Conservation (phyloP, 176 grass and related monocot genomes). For the Themeda triandra region DNA sequence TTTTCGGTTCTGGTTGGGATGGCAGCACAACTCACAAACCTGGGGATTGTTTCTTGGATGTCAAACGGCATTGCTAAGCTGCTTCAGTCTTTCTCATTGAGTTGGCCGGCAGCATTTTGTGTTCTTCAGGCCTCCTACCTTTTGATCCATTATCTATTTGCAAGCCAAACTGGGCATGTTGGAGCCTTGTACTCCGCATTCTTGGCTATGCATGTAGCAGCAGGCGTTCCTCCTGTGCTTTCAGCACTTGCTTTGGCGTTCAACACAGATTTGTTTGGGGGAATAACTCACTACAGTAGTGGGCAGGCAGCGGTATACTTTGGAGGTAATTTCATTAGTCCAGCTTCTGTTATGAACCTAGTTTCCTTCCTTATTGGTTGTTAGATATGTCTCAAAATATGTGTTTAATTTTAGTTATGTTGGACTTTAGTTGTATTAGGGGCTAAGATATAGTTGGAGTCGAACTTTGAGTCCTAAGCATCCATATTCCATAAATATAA, state of each 20-base stretch:
- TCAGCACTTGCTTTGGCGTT: slow-evolving; percentile 62
- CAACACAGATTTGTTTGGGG: slow-evolving; percentile 67
- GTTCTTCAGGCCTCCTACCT: slow-evolving; percentile 71
- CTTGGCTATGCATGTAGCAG: slow-evolving; percentile 69
- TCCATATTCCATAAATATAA: background rate
- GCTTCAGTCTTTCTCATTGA: slow-evolving; percentile 58
- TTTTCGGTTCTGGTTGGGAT: slow-evolving; percentile 72
- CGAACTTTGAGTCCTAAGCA: background rate
- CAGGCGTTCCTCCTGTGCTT: slow-evolving; percentile 56
- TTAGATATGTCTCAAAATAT: background rate
- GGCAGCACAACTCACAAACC: slow-evolving; percentile 61
- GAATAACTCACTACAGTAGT: slow-evolving; percentile 71
- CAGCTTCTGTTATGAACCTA: background rate
- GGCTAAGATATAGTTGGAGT: background rate
- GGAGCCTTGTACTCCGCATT: slow-evolving; percentile 72
- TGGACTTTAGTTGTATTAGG: background rate
- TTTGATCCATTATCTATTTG: slow-evolving; percentile 71
- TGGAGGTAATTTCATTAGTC: slow-evolving; percentile 57
- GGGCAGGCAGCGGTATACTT: slow-evolving; percentile 76
- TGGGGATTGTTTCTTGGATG: slow-evolving; percentile 76
- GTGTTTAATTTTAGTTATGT: background rate
- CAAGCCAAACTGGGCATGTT: slow-evolving; percentile 71
- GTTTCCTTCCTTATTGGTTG: background rate
- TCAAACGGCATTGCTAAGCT: slow-evolving; percentile 59
- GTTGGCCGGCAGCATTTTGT: slow-evolving; percentile 57